phyloP scores from a whole-genome alignment of 2,329 filamentous ascomycete genomes.

The Aspergillus texensis region DNA sequence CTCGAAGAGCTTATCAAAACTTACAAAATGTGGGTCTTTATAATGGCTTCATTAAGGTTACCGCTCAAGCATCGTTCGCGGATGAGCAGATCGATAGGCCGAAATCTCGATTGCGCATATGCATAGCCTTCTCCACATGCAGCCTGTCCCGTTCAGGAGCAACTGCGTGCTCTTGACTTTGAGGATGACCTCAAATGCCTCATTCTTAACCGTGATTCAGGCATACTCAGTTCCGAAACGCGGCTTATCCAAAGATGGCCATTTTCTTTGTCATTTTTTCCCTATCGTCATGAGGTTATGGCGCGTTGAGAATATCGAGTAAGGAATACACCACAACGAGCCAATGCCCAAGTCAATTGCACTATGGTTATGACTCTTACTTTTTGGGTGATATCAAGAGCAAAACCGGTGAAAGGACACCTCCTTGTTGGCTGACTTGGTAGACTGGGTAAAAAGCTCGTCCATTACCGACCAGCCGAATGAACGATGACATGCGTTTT shows the following conservation, averaged over 20 bases:
- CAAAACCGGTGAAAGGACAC: not conserved
- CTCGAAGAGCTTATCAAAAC: not conserved
- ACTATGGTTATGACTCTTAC: not conserved
- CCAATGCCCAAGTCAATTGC: not conserved
- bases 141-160: slow-evolving; percentile 2
- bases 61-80: not conserved
- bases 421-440: not conserved
- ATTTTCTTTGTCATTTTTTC: not conserved
- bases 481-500: not conserved
- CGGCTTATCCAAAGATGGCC: not conserved
- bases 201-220: not conserved
- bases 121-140: slow-evolving; percentile 3
- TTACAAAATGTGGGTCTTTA: slow-evolving; percentile 6
- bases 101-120: not conserved
- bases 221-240: not conserved
- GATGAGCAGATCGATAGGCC: not conserved
- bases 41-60: not conserved
- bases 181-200: not conserved
- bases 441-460: not conserved
- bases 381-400: not conserved
- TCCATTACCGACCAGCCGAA: not conserved
- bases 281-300: not conserved
- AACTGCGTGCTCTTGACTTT: not conserved
- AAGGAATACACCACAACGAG: not conserved
- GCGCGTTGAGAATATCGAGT: not conserved